Base-by-base conservation (phyloP, 306 rosid species). In the Inga laurina region DNA sequence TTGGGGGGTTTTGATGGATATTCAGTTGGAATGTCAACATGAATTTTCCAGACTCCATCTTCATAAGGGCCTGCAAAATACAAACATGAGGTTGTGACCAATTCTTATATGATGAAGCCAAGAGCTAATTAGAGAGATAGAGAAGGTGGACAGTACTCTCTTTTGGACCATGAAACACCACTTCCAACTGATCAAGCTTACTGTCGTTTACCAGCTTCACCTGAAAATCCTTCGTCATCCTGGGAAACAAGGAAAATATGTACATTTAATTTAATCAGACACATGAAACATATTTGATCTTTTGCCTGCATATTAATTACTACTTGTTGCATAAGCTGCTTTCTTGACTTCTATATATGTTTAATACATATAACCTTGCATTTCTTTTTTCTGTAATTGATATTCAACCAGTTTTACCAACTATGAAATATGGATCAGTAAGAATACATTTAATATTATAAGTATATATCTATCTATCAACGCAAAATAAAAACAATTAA, bases 1-100 rank as follows among this genome's bases (percentile, higher is more conserved):
- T 91, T 88, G 88, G 91, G 52, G 92, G 96, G 86, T 82, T 87
- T 83, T 80, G 85, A 90, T n/a, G 96, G 96, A 79, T 88, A 90
- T 11, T 91, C 92, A 16, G 88, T 90, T 1, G 93, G 93, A 82
- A 92, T 88, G 81, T 90, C 88, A 5, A 90, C 93, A 13, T 78
- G 88, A 75, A 90, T 84, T 87, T 88, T 92, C 96, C 96, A 90
- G 43, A 90, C 80, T 15, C 96, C 96, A 2, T 89, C 85, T 87
- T 92, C 92, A 41, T 90, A 85, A 66, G 7, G 65, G 30, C 6
- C 14, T 57, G 8, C 57, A 16, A 16, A 51, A 51, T 4, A 51
- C 0, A 19, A 9, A 10, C 11, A 22, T 21, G 1, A 57, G 11
- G 27, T n/a, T n/a, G 27, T 57, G 0, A 57, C 15, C 14, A 9